phyloP scores from a whole-genome alignment of 2,329 filamentous ascomycete species.

The Lachnellula cervina region DNA sequence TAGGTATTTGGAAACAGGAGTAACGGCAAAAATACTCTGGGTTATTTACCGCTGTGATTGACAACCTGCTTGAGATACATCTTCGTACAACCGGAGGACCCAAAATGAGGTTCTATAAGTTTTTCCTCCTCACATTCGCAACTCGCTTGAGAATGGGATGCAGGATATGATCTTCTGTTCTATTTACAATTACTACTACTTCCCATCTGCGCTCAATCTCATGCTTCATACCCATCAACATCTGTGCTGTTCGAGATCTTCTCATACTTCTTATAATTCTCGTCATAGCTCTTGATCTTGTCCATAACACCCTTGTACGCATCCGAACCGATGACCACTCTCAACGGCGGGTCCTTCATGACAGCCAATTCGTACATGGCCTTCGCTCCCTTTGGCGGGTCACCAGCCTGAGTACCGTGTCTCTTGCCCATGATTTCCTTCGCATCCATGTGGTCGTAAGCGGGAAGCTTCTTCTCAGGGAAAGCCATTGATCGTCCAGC shows the following conservation, averaged over 20 bases:
- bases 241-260: slow-evolving; percentile 23
- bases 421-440: slow-evolving; percentile 36
- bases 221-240: slow-evolving; percentile 16
- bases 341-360: slow-evolving; percentile 47
- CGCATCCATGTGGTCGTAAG: slow-evolving; percentile 45
- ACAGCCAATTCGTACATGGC: slow-evolving; percentile 51
- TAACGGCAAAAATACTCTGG: no score
- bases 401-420: slow-evolving; percentile 30
- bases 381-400: slow-evolving; percentile 44
- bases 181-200: background rate
- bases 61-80: no score
- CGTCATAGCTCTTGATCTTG: slow-evolving; percentile 46
- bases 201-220: background rate
- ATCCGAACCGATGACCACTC: slow-evolving; percentile 50
- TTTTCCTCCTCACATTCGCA: background rate
- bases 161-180: background rate
- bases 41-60: no score
- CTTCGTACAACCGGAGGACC: no score
- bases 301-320: slow-evolving; percentile 43
- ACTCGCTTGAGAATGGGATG: background rate
- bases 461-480: slow-evolving; percentile 37
- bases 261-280: slow-evolving; percentile 34
- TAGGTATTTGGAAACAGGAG: background rate
- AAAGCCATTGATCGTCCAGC: slow-evolving; percentile 35
- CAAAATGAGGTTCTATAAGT: no score